Conservation (phyloP, 139 green algal genomes). For the Volvox reticuliferus region DNA sequence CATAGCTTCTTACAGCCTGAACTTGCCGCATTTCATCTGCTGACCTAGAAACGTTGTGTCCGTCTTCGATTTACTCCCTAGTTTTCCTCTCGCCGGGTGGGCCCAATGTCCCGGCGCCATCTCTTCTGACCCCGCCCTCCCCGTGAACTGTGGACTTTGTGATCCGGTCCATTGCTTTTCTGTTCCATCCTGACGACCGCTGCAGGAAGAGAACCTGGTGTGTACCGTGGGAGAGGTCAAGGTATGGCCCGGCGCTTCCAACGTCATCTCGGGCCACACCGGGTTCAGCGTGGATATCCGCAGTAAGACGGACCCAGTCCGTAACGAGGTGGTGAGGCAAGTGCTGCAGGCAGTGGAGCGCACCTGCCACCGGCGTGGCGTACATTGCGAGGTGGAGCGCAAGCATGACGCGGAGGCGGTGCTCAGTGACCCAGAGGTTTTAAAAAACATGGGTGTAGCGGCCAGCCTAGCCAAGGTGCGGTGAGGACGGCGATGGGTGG, state of each 20-base stretch:
- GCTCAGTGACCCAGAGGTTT: constrained; percentile 60
- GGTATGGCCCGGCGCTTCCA: constrained; percentile 85
- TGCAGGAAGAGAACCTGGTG: constrained; percentile 76
- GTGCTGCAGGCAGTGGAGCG: constrained; percentile 43
- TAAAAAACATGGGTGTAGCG: constrained; percentile 51
- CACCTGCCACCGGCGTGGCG: constrained; percentile 55
- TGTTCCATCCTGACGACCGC: background rate
- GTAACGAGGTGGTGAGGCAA: constrained; percentile 46
- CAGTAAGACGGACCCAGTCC: constrained; percentile 48
- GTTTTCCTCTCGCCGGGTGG: too few species aligned
- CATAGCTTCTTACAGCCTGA: too few species aligned
- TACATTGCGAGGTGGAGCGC: constrained; percentile 64
- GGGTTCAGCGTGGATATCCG: constrained; percentile 85
- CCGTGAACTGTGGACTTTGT: too few species aligned
- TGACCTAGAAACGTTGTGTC: too few species aligned
- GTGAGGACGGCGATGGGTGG: too few species aligned
- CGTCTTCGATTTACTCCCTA: too few species aligned
- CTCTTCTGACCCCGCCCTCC: background rate
- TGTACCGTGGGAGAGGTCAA: constrained; percentile 91
- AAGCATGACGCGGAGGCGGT: constrained; percentile 76
- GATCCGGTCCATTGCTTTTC: too few species aligned
- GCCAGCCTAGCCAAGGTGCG: constrained; percentile 19
- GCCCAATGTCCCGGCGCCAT: too few species aligned
- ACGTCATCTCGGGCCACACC: constrained; percentile 87
- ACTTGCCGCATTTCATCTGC: too few species aligned